A percentile compares a stretch with the other conserved stretches of the same genome.
These are phyloP conservation scores for Leishmania gerbilli DNA, from an alignment of 208 protist genomes.

Conservation along the genomic window DNA sequence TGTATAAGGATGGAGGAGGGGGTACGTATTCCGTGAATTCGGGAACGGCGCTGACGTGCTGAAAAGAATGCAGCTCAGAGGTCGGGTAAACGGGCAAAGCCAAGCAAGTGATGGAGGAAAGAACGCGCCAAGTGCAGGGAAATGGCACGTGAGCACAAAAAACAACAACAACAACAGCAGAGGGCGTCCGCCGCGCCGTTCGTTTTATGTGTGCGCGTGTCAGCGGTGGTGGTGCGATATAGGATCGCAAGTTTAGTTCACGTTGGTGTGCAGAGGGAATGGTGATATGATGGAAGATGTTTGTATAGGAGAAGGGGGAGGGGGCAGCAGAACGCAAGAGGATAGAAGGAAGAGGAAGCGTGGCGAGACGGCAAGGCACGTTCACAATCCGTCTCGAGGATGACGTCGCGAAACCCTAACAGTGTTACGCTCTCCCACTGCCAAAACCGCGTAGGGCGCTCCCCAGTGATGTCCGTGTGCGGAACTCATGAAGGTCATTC, in stretches of 20 bases:
- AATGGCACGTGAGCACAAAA: neutral
- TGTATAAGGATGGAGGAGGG: neutral
- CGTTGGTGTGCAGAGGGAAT: neutral
- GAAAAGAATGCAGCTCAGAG: neutral
- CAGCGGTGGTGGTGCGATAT: neutral
- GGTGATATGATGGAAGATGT: neutral
- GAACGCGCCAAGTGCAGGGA: neutral
- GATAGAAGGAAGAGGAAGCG: neutral
- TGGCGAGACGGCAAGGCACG: neutral
- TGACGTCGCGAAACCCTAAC: neutral
- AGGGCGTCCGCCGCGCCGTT: neutral
- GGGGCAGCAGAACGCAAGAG: neutral
- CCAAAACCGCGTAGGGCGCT: neutral
- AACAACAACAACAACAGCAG: neutral
- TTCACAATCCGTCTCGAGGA: neutral
- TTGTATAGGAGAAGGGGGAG: neutral
- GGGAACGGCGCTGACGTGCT: neutral
- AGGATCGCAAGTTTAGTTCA: neutral
- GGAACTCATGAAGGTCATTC: neutral
- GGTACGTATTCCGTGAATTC: neutral
- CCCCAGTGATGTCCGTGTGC: neutral
- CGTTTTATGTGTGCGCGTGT: neutral
- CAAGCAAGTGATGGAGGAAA: neutral
- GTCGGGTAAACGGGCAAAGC: neutral
- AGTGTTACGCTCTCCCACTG: neutral